phyloP scores from a whole-genome alignment of 305 asterid species.

The Fraxinus sp. region DNA sequence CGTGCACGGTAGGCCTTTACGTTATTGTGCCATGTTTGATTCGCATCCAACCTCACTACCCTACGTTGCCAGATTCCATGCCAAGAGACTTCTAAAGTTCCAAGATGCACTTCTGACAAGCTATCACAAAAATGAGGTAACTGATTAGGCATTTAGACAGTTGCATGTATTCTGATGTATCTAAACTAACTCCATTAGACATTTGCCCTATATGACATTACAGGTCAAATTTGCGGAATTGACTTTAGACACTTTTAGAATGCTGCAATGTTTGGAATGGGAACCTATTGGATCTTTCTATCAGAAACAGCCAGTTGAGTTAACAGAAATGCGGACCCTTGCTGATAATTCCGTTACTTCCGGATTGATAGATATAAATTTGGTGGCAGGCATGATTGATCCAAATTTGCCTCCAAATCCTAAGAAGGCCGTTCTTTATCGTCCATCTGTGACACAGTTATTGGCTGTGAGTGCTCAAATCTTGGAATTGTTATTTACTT shows the following conservation, averaged over 20 bases:
- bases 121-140: slow-evolving; percentile 55
- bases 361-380: slow-evolving; percentile 44
- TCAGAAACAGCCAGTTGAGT: slow-evolving; percentile 32
- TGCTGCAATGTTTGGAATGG: slow-evolving; percentile 57
- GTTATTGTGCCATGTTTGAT: slow-evolving; percentile 39
- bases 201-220: slow-evolving; percentile 8
- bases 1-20: slow-evolving; percentile 37
- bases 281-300: slow-evolving; percentile 46
- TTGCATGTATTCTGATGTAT: background rate
- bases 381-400: slow-evolving; percentile 50
- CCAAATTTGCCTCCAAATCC: slow-evolving; percentile 55
- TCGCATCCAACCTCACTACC: slow-evolving; percentile 43
- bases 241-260: slow-evolving; percentile 47
- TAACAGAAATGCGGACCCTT: slow-evolving; percentile 30
- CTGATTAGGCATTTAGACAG: background rate
- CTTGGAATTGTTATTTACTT: background rate
- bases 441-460: slow-evolving; percentile 48
- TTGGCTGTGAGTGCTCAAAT: slow-evolving; percentile 41
- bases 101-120: slow-evolving; percentile 48
- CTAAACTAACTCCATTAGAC: background rate
- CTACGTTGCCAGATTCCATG: slow-evolving; percentile 48
- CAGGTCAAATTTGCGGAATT: slow-evolving; percentile 52
- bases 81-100: slow-evolving; percentile 48
- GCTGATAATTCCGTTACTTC: slow-evolving; percentile 44
- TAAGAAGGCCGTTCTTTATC: slow-evolving; percentile 41